Percentiles rank a stretch among this genome's conserved stretches.
phyloP scores from a whole-genome alignment of 2,329 filamentous ascomycete genomes.

The Clonostachys byssicola region DNA sequence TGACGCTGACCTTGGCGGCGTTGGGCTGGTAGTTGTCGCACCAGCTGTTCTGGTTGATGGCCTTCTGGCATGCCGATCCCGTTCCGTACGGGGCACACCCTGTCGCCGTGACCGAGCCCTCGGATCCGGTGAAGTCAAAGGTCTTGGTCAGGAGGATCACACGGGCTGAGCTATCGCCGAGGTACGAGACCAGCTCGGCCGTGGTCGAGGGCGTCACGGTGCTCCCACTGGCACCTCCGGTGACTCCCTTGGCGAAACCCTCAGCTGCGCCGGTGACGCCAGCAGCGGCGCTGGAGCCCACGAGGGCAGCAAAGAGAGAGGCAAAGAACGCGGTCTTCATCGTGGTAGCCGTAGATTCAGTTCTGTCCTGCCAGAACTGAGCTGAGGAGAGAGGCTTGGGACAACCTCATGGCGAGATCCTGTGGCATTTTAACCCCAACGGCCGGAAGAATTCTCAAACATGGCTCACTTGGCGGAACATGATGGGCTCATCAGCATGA shows the following conservation, averaged over 20 bases:
- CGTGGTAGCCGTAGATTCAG: no score
- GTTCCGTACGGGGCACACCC: conserved; percentile 58
- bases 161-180: conserved; percentile 46
- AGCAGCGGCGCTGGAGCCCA: background rate
- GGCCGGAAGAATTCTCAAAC: no score
- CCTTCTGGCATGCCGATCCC: conserved; percentile 46
- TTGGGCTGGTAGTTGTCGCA: conserved; percentile 6
- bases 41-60: conserved; percentile 6
- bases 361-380: no score
- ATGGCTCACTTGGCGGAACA: no score
- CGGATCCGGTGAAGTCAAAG: conserved; percentile 50
- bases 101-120: conserved; percentile 44
- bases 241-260: conserved; percentile 45
- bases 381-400: no score
- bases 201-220: conserved; percentile 49
- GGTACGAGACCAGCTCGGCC: conserved; percentile 54
- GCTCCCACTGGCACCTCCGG: conserved; percentile 52
- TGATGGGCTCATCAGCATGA: no score
- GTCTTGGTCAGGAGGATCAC: conserved; percentile 55
- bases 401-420: no score
- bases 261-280: conserved; percentile 29
- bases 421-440: no score
- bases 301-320: no score
- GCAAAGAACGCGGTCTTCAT: no score
- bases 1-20: conserved; percentile 8